Evolutionary conservation across 176 grass and related monocot genomes (phyloP).

Genomic region (Carex littledalei): DNA sequence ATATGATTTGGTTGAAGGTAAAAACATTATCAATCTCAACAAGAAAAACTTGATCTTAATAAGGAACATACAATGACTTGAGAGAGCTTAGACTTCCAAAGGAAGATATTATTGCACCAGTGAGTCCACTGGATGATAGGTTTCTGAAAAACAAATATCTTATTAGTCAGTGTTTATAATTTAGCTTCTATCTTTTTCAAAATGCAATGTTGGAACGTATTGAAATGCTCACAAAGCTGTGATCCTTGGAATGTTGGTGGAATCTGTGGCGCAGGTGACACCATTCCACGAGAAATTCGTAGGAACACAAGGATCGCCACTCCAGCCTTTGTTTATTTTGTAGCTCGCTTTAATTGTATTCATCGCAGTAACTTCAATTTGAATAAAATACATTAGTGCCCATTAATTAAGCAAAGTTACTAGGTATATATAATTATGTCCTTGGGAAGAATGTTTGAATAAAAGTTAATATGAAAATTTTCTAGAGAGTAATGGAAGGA

Average conservation of each 20-base stretch:
- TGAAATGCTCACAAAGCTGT: neutral
- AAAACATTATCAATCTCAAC: neutral
- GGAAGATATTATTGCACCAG: conserved; percentile 16
- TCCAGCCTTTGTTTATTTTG: no score
- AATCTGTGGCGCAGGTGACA: no score
- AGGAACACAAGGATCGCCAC: no score
- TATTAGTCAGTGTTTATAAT: neutral
- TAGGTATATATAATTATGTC: no score
- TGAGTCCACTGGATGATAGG: conserved; percentile 29
- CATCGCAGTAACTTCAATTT: no score
- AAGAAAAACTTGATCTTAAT: neutral
- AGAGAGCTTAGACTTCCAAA: conserved; percentile 35
- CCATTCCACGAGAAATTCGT: no score
- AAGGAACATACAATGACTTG: conserved; percentile 27
- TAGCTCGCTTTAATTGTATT: no score
- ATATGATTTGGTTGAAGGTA: neutral
- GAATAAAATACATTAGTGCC: neutral
- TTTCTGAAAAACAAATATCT: conserved; percentile 26
- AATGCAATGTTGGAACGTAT: neutral
- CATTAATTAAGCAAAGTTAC: no score
- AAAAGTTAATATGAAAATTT: no score
- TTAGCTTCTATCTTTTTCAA: neutral
- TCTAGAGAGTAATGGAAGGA: no score
- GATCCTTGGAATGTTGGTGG: no score
- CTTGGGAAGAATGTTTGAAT: no score